These are phyloP conservation scores for Phytophthora tentaculata DNA, from an alignment of 352 stramenopile genomes.

Conservation along the genomic window DNA sequence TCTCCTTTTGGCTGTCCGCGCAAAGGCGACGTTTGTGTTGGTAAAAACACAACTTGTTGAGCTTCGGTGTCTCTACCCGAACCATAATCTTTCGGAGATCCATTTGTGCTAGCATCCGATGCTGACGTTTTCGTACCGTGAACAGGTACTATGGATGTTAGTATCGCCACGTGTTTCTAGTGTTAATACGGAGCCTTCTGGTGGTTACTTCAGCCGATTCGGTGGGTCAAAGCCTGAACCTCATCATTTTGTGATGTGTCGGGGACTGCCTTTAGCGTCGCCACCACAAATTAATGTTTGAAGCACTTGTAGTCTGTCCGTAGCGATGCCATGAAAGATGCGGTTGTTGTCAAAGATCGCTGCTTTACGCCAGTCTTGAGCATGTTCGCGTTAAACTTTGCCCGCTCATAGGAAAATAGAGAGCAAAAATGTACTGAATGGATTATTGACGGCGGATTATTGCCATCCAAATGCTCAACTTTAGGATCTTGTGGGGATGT, in stretches of 20 bases:
- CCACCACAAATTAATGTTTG: constrained; percentile 25
- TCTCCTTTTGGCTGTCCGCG: too few relatives aligned
- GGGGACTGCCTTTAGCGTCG: constrained; percentile 4
- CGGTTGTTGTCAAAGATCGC: constrained; percentile 6
- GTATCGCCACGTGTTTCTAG: constrained; percentile 1
- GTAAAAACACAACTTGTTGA: constrained; percentile 7
- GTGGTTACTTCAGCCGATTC: constrained; percentile 14
- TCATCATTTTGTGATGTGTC: constrained; percentile 18
- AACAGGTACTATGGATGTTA: too few relatives aligned
- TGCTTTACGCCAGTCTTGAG: constrained; percentile 1
- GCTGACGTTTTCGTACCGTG: constrained; percentile 1
- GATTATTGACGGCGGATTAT: constrained; percentile 4
- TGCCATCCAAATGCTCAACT: constrained; percentile 1
- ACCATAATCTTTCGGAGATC: constrained; percentile 22
- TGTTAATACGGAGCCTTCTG: neutral
- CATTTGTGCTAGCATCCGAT: neutral
- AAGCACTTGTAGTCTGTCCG: constrained; percentile 21
- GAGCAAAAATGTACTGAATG: neutral
- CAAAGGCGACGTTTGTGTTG: too few relatives aligned
- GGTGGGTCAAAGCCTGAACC: constrained; percentile 16
- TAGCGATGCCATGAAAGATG: constrained; percentile 23
- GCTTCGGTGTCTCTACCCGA: neutral
- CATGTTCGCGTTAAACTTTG: constrained; percentile 16
- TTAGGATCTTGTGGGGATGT: constrained; percentile 23
- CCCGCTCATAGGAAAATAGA: constrained; percentile 18